phyloP scores from a whole-genome alignment of 2,329 filamentous ascomycete species.

The Colletotrichum lupini region DNA sequence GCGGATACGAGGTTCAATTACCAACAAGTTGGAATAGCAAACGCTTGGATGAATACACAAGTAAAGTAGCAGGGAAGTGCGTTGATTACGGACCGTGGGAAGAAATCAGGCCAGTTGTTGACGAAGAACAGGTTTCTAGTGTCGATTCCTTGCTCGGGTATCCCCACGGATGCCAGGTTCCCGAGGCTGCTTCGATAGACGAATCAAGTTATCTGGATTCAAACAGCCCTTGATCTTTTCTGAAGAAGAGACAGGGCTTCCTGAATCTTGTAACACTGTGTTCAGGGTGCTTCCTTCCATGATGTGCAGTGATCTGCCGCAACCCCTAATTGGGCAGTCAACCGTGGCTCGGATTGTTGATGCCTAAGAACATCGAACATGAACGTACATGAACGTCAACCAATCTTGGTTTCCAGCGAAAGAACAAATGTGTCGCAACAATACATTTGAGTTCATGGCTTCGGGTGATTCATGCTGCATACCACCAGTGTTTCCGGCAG shows the following conservation, averaged over 20 bases:
- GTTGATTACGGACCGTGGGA: background rate
- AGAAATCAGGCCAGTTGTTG: background rate
- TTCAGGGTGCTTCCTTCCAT: background rate
- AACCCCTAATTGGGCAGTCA: background rate
- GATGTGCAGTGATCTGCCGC: background rate
- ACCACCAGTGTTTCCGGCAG: no score
- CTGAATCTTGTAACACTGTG: background rate
- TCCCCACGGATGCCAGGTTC: background rate
- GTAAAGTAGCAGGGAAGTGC: background rate
- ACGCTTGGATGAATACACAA: background rate
- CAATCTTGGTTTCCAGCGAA: no score
- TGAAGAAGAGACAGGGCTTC: background rate
- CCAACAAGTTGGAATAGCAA: background rate
- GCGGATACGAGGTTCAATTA: no score
- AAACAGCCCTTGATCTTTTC: background rate
- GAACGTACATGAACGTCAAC: background rate
- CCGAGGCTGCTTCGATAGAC: background rate
- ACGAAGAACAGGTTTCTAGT: background rate
- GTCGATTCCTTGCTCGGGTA: background rate
- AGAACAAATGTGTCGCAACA: background rate
- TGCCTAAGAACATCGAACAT: background rate
- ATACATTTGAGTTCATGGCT: background rate
- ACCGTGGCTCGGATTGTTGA: background rate
- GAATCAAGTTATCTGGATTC: background rate
- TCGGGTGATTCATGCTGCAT: background rate